Base-by-base conservation (phyloP, 2,329 filamentous ascomycete genomes). In the Xylariaceae sp. region DNA sequence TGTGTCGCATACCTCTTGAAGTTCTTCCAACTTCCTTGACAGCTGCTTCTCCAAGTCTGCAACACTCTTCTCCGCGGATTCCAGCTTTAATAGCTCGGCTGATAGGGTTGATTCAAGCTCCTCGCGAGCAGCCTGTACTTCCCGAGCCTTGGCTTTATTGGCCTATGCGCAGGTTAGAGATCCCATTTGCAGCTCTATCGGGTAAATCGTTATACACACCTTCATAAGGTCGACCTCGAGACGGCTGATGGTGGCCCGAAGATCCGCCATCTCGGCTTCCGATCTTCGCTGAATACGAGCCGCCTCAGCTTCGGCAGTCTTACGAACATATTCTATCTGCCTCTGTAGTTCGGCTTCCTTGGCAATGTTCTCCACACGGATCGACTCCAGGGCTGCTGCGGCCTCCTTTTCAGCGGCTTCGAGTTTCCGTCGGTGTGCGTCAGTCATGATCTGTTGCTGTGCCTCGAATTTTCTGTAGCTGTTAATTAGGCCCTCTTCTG, bases 211-310 rank as follows among this genome's bases (percentile, higher is more conserved):
- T 39, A 24, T 27, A 57, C 66, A 49, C 67, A 81, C 82, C 76
- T 85, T 86, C 70, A 83, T 77, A 10, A 87, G 60, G 60, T 85
- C 82, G 27, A 83, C 80, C 67, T 89, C 82, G 13, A 91, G 72
- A 37, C 80, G 78, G 49, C 80, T 82, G 23, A 88, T 69, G 10
- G 66, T 68, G 11, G 68, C 68, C 27, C 64, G 63, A 15, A 71
- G 64, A 47, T 67, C 70, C 27, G 66, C 68, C 59, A 64, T 65
- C 39, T 68, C 65, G 16, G 68, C 68, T 29, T 67, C 69, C 20
- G 66, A 63, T 54, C 65, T 63, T 48, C 64, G 57, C 35, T 67
- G 67, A n/a, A 65, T 53, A 21, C 68, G 66, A 33, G 64, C 57
- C 3, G 65, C 59, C 42, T 72, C 69, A 6, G 68, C 57, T 40